Evolutionary conservation across 2,329 filamentous ascomycete genomes (phyloP), one percentile per base, ranked within the genome.

Genomic region (Zymoseptoria brevis): DNA sequence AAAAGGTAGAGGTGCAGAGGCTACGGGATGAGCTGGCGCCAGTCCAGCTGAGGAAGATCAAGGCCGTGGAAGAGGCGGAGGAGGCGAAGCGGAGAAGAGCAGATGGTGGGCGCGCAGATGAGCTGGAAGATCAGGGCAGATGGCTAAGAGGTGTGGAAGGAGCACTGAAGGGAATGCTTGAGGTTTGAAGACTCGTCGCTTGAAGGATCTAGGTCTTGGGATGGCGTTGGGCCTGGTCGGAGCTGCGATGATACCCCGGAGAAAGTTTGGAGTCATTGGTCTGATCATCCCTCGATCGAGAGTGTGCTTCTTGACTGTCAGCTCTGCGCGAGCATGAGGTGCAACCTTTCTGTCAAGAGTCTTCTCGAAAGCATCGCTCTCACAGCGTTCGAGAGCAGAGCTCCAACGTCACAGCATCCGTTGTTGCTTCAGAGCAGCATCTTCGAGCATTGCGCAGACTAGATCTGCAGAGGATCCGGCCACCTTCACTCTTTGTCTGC

Each of bases 81-180:
- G 88, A 92, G 67, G 88, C 88, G 11, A 82, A 80, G 72, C 79
- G 84, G 68, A 80, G 87, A 67, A 87, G 85, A 71, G 87, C 90
- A 67, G 72, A 80, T 5, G 87, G 86, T 5, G 83, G 85, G 48
- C 83, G 83, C 16, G 82, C 85, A 49, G 88, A 90, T 67, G 87
- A 92, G 67, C 72, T 91, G 30, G 89, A 92, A 71, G 86, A 89
- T 72, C 81, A 85, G 66, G 89, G 87, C 4, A 79, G 88, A 64
- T 93, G 89, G 89, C 85, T 86, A 75, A 82, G 83, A 64, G 86
- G 86, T 19, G 84, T 83, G n/a, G 87, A 90, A 69, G 75, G 77
- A 8, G 81, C 75, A 11, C 72, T 91, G 71, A 83, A 76, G 68
- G 79, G 82, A 60, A 83, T 89, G 75, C 70, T 90, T 65, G 83